phyloP scores from a whole-genome alignment of 495 filamentous ascomycete species.

The Hypoxylon intermedium region DNA sequence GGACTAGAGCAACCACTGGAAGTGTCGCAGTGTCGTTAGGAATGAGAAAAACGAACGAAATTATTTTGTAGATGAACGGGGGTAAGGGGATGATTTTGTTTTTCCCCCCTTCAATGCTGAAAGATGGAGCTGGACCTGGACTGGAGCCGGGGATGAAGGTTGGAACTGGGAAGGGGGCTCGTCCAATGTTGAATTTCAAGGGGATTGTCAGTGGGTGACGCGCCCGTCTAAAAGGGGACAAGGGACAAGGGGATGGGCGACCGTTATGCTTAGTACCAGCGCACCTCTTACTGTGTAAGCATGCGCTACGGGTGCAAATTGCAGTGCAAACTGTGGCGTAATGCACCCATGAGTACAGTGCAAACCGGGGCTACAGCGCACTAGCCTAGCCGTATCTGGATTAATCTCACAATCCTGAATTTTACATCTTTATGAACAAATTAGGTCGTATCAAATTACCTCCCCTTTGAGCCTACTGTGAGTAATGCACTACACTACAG shows the following conservation, averaged over 20 bases:
- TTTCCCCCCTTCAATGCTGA: conserved; percentile 33
- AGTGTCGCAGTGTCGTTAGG: conserved; percentile 5
- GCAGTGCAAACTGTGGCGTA: too few relatives aligned
- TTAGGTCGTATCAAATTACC: conserved; percentile 27
- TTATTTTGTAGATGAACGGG: conserved; percentile 24
- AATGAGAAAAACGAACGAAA: conserved; percentile 26
- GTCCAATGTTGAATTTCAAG: conserved; percentile 35
- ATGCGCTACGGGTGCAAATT: too few relatives aligned
- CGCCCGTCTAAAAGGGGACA: conserved; percentile 12
- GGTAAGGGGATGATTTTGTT: conserved; percentile 36
- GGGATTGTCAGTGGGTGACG: conserved; percentile 31
- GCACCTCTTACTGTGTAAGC: too few relatives aligned
- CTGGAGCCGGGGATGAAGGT: conserved; percentile 17
- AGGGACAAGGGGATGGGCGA: too few relatives aligned
- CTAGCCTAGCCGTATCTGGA: conserved; percentile 16
- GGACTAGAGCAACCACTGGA: neutral
- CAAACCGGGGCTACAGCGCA: neutral
- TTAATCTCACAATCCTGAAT: conserved; percentile 34
- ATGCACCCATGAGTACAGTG: conserved; percentile 6
- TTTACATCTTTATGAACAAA: conserved; percentile 17
- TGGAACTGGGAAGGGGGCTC: conserved; percentile 25
- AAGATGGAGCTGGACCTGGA: conserved; percentile 16
- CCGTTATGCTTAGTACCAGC: neutral
- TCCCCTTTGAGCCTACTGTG: conserved; percentile 16
- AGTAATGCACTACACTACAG: conserved; percentile 5